phyloP scores from a whole-genome alignment of 2,329 filamentous ascomycete species.

The Fusarium piperis region DNA sequence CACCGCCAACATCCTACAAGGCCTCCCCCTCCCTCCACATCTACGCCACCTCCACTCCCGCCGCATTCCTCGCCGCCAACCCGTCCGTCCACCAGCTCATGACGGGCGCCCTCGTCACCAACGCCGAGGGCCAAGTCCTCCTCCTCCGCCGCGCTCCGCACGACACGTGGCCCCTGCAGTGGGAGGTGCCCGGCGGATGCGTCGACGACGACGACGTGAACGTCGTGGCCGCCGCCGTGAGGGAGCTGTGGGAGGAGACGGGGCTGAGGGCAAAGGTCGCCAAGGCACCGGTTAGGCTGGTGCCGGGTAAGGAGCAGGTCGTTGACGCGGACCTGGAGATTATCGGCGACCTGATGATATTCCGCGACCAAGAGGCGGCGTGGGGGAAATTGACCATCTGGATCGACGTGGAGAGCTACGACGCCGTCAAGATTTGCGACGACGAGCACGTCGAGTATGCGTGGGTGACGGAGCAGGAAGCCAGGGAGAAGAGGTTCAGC shows the following conservation, averaged over 20 bases:
- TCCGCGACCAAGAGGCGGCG: constrained; percentile 31
- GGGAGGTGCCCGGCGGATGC: constrained; percentile 40
- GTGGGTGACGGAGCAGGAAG: constrained; percentile 53
- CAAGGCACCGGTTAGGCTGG: constrained; percentile 30
- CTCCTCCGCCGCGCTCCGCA: constrained; percentile 40
- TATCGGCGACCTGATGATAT: constrained; percentile 36
- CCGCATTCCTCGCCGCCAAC: constrained; percentile 31
- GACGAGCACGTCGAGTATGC: constrained; percentile 52
- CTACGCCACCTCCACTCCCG: constrained; percentile 18
- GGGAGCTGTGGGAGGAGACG: constrained; percentile 60
- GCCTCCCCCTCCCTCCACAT: constrained; percentile 23
- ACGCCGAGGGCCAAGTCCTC: constrained; percentile 32
- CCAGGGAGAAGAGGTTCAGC: constrained; percentile 34
- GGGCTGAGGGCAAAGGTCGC: constrained; percentile 48
- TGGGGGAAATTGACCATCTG: constrained; percentile 46
- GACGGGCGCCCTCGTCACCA: constrained; percentile 37
- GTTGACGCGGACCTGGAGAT: constrained; percentile 36
- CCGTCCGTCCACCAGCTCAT: constrained; percentile 37
- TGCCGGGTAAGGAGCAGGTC: background rate
- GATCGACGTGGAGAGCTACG: constrained; percentile 41
- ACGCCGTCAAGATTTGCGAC: constrained; percentile 44
- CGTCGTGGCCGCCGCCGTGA: constrained; percentile 43
- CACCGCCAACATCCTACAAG: constrained; percentile 27
- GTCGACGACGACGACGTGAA: constrained; percentile 34
- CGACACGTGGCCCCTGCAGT: constrained; percentile 41